Base-by-base conservation (phyloP, 2,329 filamentous ascomycete genomes). In the Calonectria crousiana region DNA sequence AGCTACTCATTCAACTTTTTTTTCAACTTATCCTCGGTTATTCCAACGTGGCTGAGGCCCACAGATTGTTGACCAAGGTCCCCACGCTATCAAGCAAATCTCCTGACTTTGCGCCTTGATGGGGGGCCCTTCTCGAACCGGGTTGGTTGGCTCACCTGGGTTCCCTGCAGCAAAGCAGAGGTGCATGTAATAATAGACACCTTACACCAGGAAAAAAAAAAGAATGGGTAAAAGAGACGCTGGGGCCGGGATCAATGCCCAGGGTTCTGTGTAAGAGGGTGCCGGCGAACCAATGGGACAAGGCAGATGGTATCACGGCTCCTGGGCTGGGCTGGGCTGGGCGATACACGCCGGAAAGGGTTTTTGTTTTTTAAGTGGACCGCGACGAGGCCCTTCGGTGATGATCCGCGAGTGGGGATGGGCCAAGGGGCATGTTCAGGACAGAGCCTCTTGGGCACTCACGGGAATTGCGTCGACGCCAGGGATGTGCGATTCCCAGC, bases 21-120 rank as follows among this genome's bases (percentile, higher is more conserved):
- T 26, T 66, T 69, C 47, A 30, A 53, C 51, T 79, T 80, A 80
- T 80, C 78, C 78, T 80, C 78, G 78, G 78, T 78, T 80, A 80
- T 77, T 67, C 69, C 64, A 72, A 68, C 38, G 52, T 67, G 62
- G 34, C 65, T 68, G 47, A 69, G 72, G 75, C 64, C 69, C 69
- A 78, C 74, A 68, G 36, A 47, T 62, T 52, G 73, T 72, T 70
- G 64, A 72, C 66, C 56, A 64, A 67, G 75, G 73, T 56, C 64
- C 49, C 52, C 60, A 66, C 58, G 51, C 38, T 44, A 67, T 53
- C 58, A 74, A 67, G 58, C 56, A 72, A 74, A 72, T 75, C 78
- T 77, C 75, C 75, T 79, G 78, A 79, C 74, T 72, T 74, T 36
- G 52, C 58, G 67, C 56, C 41, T 65, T 52, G 13, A 49, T 65